Evolutionary conservation across 2,329 filamentous ascomycete species (phyloP), one percentile per base, ranked within the genome.

Genomic region (Apiospora arundinis): DNA sequence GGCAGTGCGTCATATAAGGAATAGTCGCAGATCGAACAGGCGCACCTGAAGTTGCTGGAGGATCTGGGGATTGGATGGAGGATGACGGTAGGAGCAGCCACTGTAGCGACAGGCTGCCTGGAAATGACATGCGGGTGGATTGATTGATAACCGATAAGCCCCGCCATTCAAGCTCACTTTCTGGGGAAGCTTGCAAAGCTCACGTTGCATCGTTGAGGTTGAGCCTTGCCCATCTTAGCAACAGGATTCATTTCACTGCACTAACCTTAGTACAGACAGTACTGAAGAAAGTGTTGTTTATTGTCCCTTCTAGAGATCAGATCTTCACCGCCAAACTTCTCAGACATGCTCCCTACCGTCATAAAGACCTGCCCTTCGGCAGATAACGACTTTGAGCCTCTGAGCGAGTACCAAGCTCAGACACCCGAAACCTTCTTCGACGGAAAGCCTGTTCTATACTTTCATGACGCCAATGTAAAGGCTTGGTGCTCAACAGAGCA

Each of bases 401-500:
- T 95, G 65, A 84, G 86, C 71, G 90, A 93, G 73, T 92, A 94
- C 79, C 89, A 94, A 80, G 85, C 90, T 69, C 90, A 91, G 77
- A 95, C 93, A 1, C 93, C 93, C 0, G 85, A 86, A 71, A 92
- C 89, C 56, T 95, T 95, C 82, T 92, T 91, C 76, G 89, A 87
- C 75, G 89, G 89, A 40, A 93, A 92, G 77, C 90, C 93, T 1
- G 87, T 95, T 60, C 87, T 95, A 4, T 89, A 95, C 81, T 89
- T 88, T 75, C 89, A 91, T 76, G 85, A 87, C 49, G 75, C 84
- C 16, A 83, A 85, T 71, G 85, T 90, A 70, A 90, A 88, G 49
- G 88, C 91, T 3, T 87, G 88, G 77, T 83, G 92, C 25, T 84
- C 88, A 37, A 84, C 82, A 46, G 84, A 86, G 52, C 88, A 92